Evolutionary conservation across 441 rosid species (phyloP).

Genomic region (Brassica hybrid): DNA sequence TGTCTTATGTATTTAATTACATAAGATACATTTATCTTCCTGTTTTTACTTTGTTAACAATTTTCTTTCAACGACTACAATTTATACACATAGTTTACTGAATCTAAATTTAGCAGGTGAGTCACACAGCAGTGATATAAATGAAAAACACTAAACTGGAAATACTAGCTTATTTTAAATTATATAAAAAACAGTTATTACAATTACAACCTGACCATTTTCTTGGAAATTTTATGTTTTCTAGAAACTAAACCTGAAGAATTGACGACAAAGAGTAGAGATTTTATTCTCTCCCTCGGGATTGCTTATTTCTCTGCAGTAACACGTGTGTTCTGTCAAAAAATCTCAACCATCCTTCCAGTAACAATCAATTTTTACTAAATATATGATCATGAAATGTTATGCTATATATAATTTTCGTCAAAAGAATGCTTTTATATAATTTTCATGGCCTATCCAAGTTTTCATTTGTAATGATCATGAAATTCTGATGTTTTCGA

Average conservation of each 20-base stretch:
- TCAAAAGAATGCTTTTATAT: too few relatives aligned
- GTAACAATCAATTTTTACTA: slow-evolving; percentile 14
- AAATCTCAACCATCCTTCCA: slow-evolving; percentile 12
- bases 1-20: too few relatives aligned
- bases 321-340: slow-evolving; percentile 30
- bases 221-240: not conserved
- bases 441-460: not conserved
- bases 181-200: too few relatives aligned
- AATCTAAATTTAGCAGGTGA: too few relatives aligned
- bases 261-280: slow-evolving; percentile 2
- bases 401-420: not conserved
- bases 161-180: too few relatives aligned
- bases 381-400: slow-evolving; percentile 4
- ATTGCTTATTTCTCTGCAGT: slow-evolving; percentile 37
- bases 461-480: not conserved
- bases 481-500: not conserved
- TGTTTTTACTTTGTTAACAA: too few relatives aligned
- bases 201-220: too few relatives aligned
- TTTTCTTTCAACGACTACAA: too few relatives aligned
- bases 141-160: too few relatives aligned
- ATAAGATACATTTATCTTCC: too few relatives aligned
- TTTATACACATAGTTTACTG: too few relatives aligned
- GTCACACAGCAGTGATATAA: too few relatives aligned
- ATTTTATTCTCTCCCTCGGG: slow-evolving; percentile 37
- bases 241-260: not conserved